Conservation (phyloP, 768 basidiomycete species). For the Rickenella mellea region DNA sequence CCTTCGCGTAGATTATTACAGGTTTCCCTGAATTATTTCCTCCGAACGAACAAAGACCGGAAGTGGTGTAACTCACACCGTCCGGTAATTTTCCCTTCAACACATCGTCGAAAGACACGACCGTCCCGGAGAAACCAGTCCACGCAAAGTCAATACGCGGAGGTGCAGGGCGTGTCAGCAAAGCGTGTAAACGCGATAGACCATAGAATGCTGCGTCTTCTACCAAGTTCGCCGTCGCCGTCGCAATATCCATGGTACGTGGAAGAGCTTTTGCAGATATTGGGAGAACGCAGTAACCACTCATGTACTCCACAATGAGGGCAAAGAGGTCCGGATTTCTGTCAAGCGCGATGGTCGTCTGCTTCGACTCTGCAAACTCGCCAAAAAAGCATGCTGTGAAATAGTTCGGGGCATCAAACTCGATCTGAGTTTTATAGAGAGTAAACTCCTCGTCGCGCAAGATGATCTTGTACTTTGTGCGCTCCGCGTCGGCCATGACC, state of each 20-base stretch:
- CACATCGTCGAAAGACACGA: background rate
- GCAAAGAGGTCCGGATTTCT: constrained; percentile 8
- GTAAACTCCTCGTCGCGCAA: constrained; percentile 3
- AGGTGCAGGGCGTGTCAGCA: background rate
- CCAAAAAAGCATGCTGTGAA: constrained; percentile 8
- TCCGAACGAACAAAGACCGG: background rate
- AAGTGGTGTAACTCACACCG: background rate
- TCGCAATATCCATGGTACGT: background rate
- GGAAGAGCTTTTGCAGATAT: background rate
- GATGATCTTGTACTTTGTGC: constrained; percentile 5
- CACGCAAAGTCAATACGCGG: background rate
- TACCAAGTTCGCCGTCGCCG: constrained; percentile 1
- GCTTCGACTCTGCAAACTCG: constrained; percentile 4
- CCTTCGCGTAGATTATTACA: background rate
- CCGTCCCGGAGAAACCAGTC: constrained; percentile 1
- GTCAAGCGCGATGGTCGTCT: background rate
- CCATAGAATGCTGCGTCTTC: constrained; percentile 5
- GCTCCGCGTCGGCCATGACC: no score
- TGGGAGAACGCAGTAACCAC: constrained; percentile 8
- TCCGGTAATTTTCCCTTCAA: background rate
- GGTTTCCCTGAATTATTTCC: background rate
- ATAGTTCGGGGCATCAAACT: constrained; percentile 9
- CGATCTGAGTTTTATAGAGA: constrained; percentile 7
- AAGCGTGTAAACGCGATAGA: background rate
- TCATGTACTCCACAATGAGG: constrained; percentile 9